phyloP scores from a whole-genome alignment of 306 rosid species.

The Hylodesmum podocarpum region DNA sequence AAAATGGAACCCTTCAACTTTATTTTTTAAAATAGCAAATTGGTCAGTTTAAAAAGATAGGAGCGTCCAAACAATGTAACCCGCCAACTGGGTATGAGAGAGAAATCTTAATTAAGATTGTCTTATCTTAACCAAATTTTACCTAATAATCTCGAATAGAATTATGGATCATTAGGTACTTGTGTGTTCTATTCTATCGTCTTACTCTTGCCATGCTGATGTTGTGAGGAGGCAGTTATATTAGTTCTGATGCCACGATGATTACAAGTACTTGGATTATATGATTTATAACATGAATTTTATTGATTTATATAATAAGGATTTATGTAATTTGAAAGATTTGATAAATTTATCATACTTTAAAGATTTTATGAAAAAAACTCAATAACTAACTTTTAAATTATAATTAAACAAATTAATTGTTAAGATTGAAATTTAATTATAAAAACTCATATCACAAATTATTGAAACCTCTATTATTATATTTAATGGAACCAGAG shows the following conservation, averaged over 20 bases:
- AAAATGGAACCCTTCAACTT: slow-evolving; percentile 7
- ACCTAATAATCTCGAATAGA: slow-evolving; percentile 6
- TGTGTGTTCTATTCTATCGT: not conserved
- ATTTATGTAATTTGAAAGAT: too few species aligned
- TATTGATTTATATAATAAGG: too few species aligned
- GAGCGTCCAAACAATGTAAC: slow-evolving; percentile 3
- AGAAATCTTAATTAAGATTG: slow-evolving; percentile 8
- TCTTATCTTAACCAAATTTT: not conserved
- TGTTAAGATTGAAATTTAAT: too few species aligned
- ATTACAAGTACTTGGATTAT: slow-evolving; percentile 38
- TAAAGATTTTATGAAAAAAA: too few species aligned
- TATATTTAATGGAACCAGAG: too few species aligned
- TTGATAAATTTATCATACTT: too few species aligned
- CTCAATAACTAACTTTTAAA: too few species aligned
- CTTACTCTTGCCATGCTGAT: slow-evolving; percentile 7
- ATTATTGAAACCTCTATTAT: too few species aligned
- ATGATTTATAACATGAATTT: too few species aligned
- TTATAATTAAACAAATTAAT: too few species aligned
- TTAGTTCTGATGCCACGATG: slow-evolving; percentile 36
- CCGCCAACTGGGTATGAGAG: not conserved
- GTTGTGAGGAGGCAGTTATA: slow-evolving; percentile 32
- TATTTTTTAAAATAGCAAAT: not conserved
- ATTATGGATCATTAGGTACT: slow-evolving; percentile 17
- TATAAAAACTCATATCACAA: too few species aligned
- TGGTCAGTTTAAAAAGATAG: not conserved